A percentile compares a stretch with the other conserved stretches of the same genome.
Conservation (phyloP, 1,139 yeast genomes). For the Yamadazyma kanchanaburiensis region DNA sequence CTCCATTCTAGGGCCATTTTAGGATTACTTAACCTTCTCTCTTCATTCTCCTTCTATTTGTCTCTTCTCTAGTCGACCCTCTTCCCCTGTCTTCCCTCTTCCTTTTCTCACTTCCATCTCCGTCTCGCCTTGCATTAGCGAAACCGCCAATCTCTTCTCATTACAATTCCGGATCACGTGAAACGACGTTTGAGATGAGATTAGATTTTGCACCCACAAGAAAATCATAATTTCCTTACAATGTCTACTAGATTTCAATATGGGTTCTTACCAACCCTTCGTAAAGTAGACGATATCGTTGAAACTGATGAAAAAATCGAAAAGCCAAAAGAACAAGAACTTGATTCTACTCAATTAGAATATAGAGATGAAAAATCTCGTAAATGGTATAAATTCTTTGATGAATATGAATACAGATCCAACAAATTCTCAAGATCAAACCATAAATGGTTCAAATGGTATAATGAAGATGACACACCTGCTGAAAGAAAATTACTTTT, state of each 20-base stretch:
- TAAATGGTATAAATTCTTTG: slow-evolving; percentile 62
- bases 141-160: too few species aligned
- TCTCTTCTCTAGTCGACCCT: too few species aligned
- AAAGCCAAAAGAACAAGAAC: slow-evolving; percentile 9
- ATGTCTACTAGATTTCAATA: slow-evolving; percentile 48
- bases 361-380: slow-evolving; percentile 62
- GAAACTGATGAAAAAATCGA: slow-evolving; percentile 13
- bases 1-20: too few species aligned
- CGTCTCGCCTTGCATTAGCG: too few species aligned
- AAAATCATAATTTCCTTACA: too few species aligned
- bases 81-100: too few species aligned
- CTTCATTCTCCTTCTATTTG: too few species aligned
- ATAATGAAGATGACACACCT: slow-evolving; percentile 52
- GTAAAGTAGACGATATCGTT: slow-evolving; percentile 39
- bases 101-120: too few species aligned
- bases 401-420: slow-evolving; percentile 58
- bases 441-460: slow-evolving; percentile 65
- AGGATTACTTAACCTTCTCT: too few species aligned
- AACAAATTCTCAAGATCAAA: slow-evolving; percentile 28
- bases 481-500: slow-evolving; percentile 53
- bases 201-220: too few species aligned
- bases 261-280: slow-evolving; percentile 47
- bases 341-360: slow-evolving; percentile 33
- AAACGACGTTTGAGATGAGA: too few species aligned
- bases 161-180: too few species aligned